Percentiles rank a stretch among this genome's conserved stretches.
Evolutionary conservation across 345 rosid genomes (phyloP).

Genomic region (Syzygium jambos): DNA sequence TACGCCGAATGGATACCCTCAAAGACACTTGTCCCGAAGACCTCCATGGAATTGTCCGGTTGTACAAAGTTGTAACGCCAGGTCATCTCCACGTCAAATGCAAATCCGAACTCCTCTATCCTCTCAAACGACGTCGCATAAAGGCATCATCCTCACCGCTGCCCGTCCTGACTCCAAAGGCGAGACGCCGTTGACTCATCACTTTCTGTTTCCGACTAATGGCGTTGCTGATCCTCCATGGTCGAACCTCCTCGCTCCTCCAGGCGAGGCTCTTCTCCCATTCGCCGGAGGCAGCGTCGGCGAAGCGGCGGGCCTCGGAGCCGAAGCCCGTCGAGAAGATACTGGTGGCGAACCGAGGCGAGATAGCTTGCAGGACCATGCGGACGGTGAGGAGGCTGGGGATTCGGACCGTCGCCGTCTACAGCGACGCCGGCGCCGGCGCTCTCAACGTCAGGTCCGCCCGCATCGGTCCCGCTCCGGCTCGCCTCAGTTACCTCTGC

Average conservation of each 20-base stretch:
- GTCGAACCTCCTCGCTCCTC: constrained; percentile 5
- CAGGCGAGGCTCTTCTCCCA: constrained; percentile 20
- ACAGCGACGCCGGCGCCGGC: constrained; percentile 71
- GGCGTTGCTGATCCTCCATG: constrained; percentile 35
- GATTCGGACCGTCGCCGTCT: constrained; percentile 29
- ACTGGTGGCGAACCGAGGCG: constrained; percentile 81
- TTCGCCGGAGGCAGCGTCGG: neutral
- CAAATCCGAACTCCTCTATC: neutral
- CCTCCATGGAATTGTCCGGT: neutral
- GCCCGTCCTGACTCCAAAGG: neutral
- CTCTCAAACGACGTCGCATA: neutral
- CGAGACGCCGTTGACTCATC: neutral
- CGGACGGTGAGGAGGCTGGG: constrained; percentile 74
- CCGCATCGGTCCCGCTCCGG: constrained; percentile 68
- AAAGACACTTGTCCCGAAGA: no score
- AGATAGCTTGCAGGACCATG: constrained; percentile 78
- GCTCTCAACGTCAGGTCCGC: constrained; percentile 83
- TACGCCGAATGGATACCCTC: no score
- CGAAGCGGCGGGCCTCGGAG: neutral
- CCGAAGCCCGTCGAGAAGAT: constrained; percentile 57
- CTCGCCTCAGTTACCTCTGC: constrained; percentile 77
- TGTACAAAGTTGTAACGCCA: neutral
- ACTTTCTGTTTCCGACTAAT: neutral
- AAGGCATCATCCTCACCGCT: neutral
- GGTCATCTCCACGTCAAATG: neutral